Conservation (phyloP, 352 stramenopile species). For the Thraustochytrium striatum region DNA sequence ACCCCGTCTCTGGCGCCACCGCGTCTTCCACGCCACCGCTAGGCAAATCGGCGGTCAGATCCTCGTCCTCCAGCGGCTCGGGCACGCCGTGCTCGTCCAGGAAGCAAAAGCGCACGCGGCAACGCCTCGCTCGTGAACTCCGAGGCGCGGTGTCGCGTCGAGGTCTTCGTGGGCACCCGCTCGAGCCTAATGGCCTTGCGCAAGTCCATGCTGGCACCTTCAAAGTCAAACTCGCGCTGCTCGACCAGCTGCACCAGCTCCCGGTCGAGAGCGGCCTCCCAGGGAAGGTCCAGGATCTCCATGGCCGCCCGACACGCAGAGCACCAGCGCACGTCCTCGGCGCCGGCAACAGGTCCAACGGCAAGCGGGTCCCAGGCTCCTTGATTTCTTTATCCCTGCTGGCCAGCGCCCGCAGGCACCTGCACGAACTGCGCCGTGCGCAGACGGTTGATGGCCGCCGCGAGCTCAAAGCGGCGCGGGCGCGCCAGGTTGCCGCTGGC, state of each 20-base stretch:
- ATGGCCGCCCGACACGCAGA: neutral
- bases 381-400: neutral
- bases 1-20: neutral
- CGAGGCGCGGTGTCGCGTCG: neutral
- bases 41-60: neutral
- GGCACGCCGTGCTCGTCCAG: neutral
- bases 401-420: neutral
- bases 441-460: constrained; percentile 77
- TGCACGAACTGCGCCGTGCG: constrained; percentile 57
- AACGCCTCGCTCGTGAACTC: neutral
- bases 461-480: constrained; percentile 75
- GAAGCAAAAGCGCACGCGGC: neutral
- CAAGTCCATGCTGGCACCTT: neutral
- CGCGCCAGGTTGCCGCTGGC: constrained; percentile 70
- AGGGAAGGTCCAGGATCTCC: neutral
- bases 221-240: neutral
- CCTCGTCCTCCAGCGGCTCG: neutral
- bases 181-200: neutral
- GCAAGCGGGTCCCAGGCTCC: neutral
- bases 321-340: neutral
- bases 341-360: neutral
- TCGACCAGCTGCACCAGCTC: neutral
- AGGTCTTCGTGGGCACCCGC: neutral
- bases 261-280: neutral
- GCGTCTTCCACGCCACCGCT: neutral